phyloP scores from a whole-genome alignment of 2,329 filamentous ascomycete genomes.

The Malbranchea cinnamomea region DNA sequence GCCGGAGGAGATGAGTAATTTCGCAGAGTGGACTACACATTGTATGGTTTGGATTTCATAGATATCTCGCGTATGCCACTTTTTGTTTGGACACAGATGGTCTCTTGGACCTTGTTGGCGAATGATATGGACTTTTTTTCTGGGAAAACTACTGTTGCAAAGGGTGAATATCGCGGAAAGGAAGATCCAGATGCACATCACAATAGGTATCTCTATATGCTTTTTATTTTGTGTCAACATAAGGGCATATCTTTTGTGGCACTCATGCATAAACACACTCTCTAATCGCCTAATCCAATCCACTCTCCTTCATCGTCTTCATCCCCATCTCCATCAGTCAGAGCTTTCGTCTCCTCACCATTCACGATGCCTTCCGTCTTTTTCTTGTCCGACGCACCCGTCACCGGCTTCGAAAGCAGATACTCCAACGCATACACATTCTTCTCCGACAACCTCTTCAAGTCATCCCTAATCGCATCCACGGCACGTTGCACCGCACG shows the following conservation, averaged over 20 bases:
- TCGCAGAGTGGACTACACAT: too few species aligned
- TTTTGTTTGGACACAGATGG: too few species aligned
- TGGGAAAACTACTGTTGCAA: too few species aligned
- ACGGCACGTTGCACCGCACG: constrained; percentile 70
- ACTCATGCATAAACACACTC: constrained; percentile 6
- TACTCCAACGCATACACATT: constrained; percentile 86
- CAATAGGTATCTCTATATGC: too few species aligned
- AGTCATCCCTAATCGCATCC: constrained; percentile 63
- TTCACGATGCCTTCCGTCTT: constrained; percentile 11
- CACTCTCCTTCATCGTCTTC: constrained; percentile 35
- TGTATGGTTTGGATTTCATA: too few species aligned
- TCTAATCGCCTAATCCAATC: constrained; percentile 37
- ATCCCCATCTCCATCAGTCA: constrained; percentile 12
- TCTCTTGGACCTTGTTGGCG: too few species aligned
- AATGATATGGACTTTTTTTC: too few species aligned
- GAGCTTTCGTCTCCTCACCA: constrained; percentile 17
- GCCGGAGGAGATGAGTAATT: constrained; percentile 9
- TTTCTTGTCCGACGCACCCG: constrained; percentile 2
- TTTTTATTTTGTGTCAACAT: too few species aligned
- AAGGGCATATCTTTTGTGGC: too few species aligned
- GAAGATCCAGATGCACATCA: too few species aligned
- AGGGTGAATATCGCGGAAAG: too few species aligned
- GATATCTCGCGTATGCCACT: too few species aligned
- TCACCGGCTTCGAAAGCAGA: constrained; percentile 41
- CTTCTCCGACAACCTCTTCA: constrained; percentile 69